Evolutionary conservation across 495 filamentous ascomycete species (phyloP), one percentile per base, ranked within the genome.

Genomic region (Penicillium tannophilum): DNA sequence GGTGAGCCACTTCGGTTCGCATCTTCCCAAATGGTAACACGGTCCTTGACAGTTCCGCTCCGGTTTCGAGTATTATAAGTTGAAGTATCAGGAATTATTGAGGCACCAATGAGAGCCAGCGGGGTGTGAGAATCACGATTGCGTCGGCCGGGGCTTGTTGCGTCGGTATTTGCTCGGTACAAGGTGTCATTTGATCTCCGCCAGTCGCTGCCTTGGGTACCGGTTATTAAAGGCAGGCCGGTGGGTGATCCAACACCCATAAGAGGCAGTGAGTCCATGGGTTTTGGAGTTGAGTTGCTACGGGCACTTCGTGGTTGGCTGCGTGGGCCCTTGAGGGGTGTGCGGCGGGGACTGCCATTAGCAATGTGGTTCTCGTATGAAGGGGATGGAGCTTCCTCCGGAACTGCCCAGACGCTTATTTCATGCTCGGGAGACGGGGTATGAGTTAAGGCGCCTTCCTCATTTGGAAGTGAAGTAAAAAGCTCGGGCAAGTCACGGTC

Each of bases 21-120:
- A 52, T 77, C 75, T 64, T 79, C 75, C 66, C 69, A 77, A 46
- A 77, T 79, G 0, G 70, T 72, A 19, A 79, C 72, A n/a, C 68
- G 70, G 24, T 67, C 61, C 17, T 62, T 50, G 6, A 68, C 56
- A 2, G 57, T 56, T 1, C 58, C 45, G 14, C 43, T 60, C 20
- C 56, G 20, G 16, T 50, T 42, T 11, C 58, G 55, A 2, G 31
- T 43, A 2, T 35, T 48, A 23, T 54, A 48, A 1, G 45, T 6
- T 8, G 58, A 36, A n/a, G 64, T 61, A 0, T 49, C 10, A 16
- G 51, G 30, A 9, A 51, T 30, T 23, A 54, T 51, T 0, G 36
- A 30, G 23, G 60, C 36, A 6, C 43, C 67, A 4, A 61, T 52
- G 9, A 51, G 52, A 17, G 54, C 58, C 10, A 41, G 57, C 3